Evolutionary conservation across 176 grass and related monocot genomes (phyloP).

Genomic region (Lolium rigidum): DNA sequence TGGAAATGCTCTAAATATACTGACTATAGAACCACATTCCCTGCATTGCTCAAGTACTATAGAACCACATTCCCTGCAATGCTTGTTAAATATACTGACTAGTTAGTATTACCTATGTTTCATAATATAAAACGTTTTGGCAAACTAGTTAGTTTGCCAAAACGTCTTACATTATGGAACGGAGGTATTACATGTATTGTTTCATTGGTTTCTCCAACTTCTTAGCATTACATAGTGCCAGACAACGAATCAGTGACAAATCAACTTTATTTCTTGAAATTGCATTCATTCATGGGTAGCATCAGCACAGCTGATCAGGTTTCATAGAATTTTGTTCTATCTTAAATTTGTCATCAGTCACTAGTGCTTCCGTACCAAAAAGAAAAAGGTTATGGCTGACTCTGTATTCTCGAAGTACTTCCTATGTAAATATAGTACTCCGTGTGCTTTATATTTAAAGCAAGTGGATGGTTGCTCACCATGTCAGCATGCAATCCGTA

Average conservation of each 20-base stretch:
- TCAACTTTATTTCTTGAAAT: constrained; percentile 33
- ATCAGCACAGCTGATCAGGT: neutral
- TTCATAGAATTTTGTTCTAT: neutral
- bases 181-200: too few relatives aligned
- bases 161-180: too few relatives aligned
- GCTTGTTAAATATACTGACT: neutral
- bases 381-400: too few relatives aligned
- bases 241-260: neutral
- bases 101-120: too few relatives aligned
- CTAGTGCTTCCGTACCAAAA: neutral
- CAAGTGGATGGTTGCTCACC: neutral
- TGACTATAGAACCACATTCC: too few relatives aligned
- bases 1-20: too few relatives aligned
- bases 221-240: constrained; percentile 20
- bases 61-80: constrained; percentile 19
- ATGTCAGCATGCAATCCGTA: constrained; percentile 6
- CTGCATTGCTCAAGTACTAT: too few relatives aligned
- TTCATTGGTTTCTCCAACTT: constrained; percentile 32
- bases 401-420: too few relatives aligned
- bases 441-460: constrained; percentile 12
- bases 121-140: too few relatives aligned
- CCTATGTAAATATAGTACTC: too few relatives aligned
- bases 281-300: neutral
- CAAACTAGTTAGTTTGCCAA: too few relatives aligned
- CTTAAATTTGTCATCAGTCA: neutral